Evolutionary conservation across 176 grass and related monocot genomes (phyloP), one percentile per base, ranked within the genome.

Genomic region (Triticum turgidum): DNA sequence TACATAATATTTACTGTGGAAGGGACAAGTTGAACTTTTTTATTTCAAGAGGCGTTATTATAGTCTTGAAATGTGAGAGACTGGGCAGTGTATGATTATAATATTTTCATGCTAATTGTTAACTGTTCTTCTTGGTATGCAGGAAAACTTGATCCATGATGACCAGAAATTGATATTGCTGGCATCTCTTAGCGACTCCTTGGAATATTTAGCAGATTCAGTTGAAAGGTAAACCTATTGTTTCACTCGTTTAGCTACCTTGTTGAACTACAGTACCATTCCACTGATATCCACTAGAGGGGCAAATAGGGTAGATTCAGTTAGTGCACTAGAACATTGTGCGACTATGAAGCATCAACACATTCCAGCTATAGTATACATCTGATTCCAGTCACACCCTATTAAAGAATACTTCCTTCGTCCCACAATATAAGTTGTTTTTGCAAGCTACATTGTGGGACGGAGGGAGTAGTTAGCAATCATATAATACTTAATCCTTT

Each of bases 181-280:
- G 79, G 93, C 96, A 82, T 98, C 93, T 88, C 93, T 98, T 64
- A 98, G 93, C 37, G 93, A 98, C 87, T 98, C 96, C 9, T 88
- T 98, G 88, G 96, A 98, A 80, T 98, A 94, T 91, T 82, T 98
- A 49, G 96, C 96, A 62, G 96, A 98, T 92, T 98, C 96, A 73
- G 91, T 98, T 85, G 96, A 92, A 94, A 92, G 91, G 96, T 97
- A 91, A 77, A 82, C n/a, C 47, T 65, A 51, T 84, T 82, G 58
- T 80, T 86, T 85, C 22, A 82, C 24, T 73, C 25, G 78, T 58
- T 65, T 15, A 74, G 56, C n/a, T 52, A 71, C 29, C 69, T 35
- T 80, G 18, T 32, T 72, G 51, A 78, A 70, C 17, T 56, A 20
- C 29, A 73, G 56, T 79, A 22, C 27, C 39, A 52, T 63, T 86